phyloP scores from a whole-genome alignment of 441 rosid species.

The Codiaeum variegatum region DNA sequence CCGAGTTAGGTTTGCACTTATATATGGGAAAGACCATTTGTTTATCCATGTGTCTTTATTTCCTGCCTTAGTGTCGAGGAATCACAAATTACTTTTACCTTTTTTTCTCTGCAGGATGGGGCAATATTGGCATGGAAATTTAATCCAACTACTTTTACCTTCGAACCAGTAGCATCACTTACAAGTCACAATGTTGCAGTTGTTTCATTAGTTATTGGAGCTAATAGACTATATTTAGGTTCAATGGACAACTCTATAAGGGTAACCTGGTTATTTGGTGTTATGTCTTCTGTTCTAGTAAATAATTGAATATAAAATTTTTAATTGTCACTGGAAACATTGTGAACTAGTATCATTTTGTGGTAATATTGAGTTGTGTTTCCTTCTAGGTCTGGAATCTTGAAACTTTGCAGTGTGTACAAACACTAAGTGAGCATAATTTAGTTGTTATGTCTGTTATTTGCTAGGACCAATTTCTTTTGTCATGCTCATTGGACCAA shows the following conservation, averaged over 20 bases:
- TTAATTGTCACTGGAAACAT: not conserved
- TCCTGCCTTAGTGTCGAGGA: not conserved
- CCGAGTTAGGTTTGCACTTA: not conserved
- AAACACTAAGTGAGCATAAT: slow-evolving; percentile 72
- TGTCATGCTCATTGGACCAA: slow-evolving; percentile 93
- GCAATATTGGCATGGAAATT: slow-evolving; percentile 87
- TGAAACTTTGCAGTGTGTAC: slow-evolving; percentile 86
- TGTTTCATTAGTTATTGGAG: slow-evolving; percentile 87
- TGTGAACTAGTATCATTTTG: not conserved
- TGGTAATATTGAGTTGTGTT: not conserved
- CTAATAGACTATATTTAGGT: slow-evolving; percentile 88
- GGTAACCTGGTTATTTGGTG: slow-evolving; percentile 36
- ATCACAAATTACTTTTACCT: not conserved
- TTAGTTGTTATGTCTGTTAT: slow-evolving; percentile 95
- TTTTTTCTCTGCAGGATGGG: slow-evolving; percentile 63
- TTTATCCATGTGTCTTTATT: not conserved
- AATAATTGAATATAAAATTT: slow-evolving; percentile 4
- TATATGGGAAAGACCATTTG: not conserved
- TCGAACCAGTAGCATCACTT: slow-evolving; percentile 86
- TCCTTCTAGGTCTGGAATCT: slow-evolving; percentile 82
- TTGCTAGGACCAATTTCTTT: slow-evolving; percentile 98
- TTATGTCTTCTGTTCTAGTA: not conserved
- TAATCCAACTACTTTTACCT: slow-evolving; percentile 54
- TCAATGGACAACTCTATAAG: slow-evolving; percentile 87
- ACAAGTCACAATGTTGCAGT: slow-evolving; percentile 68